Percentiles rank a stretch among this genome's conserved stretches.
Conservation (phyloP, 2,329 filamentous ascomycete genomes). For the Myriosclerotinia duriaeana region DNA sequence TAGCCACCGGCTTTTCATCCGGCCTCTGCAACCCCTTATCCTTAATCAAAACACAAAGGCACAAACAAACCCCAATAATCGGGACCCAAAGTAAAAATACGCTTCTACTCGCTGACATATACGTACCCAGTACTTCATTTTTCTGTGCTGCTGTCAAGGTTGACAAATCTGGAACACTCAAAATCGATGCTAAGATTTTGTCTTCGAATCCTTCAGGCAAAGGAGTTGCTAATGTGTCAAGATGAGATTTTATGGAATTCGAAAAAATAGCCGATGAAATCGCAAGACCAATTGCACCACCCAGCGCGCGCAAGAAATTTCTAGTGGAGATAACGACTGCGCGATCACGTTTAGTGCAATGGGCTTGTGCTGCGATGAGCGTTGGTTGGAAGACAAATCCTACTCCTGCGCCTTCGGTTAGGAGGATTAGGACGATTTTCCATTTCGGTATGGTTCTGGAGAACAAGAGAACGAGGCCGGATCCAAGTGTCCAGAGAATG, state of each 20-base stretch:
- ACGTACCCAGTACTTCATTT: constrained; percentile 49
- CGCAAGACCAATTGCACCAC: constrained; percentile 58
- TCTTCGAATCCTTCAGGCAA: constrained; percentile 29
- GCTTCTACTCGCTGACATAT: constrained; percentile 52
- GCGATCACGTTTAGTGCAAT: constrained; percentile 55
- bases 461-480: constrained; percentile 54
- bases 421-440: constrained; percentile 51
- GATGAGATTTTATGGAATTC: constrained; percentile 37
- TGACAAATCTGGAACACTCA: constrained; percentile 35
- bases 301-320: constrained; percentile 61
- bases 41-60: constrained; percentile 52
- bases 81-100: constrained; percentile 60
- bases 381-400: constrained; percentile 52
- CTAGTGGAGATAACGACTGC: constrained; percentile 62
- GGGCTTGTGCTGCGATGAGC: constrained; percentile 58
- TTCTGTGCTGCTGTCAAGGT: constrained; percentile 28
- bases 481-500: constrained; percentile 48
- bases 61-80: constrained; percentile 51
- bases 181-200: constrained; percentile 33
- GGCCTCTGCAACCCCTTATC: constrained; percentile 48
- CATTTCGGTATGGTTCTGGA: constrained; percentile 47
- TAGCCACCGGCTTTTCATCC: constrained; percentile 30
- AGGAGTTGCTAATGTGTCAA: constrained; percentile 26
- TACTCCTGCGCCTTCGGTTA: constrained; percentile 53
- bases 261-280: constrained; percentile 54